phyloP scores from a whole-genome alignment of 2,329 filamentous ascomycete species.

The Fusarium setosum region DNA sequence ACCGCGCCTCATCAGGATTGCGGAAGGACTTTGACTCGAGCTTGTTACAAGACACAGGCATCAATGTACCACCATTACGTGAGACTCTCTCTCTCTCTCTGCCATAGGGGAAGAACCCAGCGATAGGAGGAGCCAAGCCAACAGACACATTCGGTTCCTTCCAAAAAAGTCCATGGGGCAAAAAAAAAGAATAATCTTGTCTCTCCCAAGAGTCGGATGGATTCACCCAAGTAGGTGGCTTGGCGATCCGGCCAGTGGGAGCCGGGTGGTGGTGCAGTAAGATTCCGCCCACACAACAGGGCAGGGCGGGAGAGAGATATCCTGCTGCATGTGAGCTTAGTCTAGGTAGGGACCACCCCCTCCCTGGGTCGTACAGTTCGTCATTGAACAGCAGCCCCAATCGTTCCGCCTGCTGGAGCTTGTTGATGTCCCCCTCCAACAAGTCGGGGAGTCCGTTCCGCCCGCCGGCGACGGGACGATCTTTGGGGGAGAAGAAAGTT shows the following conservation, averaged over 20 bases:
- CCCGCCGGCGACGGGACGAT: not conserved
- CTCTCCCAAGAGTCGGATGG: no score
- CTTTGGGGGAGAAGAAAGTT: no score
- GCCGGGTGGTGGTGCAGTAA: slow-evolving; percentile 31
- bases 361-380: slow-evolving; percentile 28
- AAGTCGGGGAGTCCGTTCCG: slow-evolving; percentile 15
- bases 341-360: no score
- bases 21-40: slow-evolving; percentile 16
- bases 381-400: slow-evolving; percentile 17
- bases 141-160: no score
- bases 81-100: slow-evolving; percentile 12
- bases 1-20: not conserved
- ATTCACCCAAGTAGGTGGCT: no score
- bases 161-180: no score
- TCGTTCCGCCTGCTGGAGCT: not conserved
- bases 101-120: no score
- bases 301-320: no score
- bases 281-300: slow-evolving; percentile 17
- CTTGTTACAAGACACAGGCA: slow-evolving; percentile 24
- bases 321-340: slow-evolving; percentile 29
- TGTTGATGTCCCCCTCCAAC: not conserved
- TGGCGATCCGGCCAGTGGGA: no score
- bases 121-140: no score
- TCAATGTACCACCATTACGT: slow-evolving; percentile 32
- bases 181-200: no score